Percentiles rank a stretch among this genome's conserved stretches.
These are phyloP conservation scores for Juglanconis sp. DNA, from an alignment of 2,329 filamentous ascomycete genomes.

Conservation along the genomic window DNA sequence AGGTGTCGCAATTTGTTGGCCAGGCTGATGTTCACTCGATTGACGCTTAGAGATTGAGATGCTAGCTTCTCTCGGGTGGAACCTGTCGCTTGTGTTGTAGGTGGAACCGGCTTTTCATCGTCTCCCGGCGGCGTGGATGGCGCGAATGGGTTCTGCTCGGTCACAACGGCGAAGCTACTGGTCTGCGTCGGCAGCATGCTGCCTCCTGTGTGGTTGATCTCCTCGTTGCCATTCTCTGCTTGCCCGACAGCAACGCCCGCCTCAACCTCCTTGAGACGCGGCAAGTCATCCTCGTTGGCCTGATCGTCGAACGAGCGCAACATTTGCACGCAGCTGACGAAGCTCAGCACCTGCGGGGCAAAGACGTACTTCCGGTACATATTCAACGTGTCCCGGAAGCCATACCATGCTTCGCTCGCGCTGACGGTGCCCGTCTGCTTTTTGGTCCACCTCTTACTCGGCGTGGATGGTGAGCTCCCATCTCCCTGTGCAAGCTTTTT, in stretches of 20 bases:
- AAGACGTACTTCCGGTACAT: conserved; percentile 20
- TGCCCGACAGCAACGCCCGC: conserved; percentile 10
- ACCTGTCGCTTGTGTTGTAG: not conserved
- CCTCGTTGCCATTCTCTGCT: not conserved
- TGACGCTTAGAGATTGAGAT: conserved; percentile 20
- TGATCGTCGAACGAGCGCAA: conserved; percentile 24
- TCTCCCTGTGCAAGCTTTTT: not conserved
- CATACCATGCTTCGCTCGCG: conserved; percentile 16
- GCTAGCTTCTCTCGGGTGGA: conserved; percentile 16
- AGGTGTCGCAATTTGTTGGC: conserved; percentile 24
- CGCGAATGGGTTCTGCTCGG: not conserved
- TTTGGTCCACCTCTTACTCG: conserved; percentile 9
- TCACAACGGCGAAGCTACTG: conserved; percentile 1
- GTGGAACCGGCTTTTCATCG: not conserved
- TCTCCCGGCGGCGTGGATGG: conserved; percentile 1
- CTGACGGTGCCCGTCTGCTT: not conserved
- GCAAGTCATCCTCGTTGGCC: conserved; percentile 18
- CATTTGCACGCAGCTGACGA: conserved; percentile 21
- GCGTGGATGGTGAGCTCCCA: not conserved
- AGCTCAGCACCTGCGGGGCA: conserved; percentile 23
- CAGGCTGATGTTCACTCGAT: conserved; percentile 23
- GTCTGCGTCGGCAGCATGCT: not conserved
- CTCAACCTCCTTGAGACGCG: conserved; percentile 19
- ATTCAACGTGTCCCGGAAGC: conserved; percentile 22
- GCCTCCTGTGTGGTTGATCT: not conserved